Percentiles rank a stretch among this genome's conserved stretches.
Conservation (phyloP, 768 basidiomycete species). For the Chlorophyllum brunneum region DNA sequence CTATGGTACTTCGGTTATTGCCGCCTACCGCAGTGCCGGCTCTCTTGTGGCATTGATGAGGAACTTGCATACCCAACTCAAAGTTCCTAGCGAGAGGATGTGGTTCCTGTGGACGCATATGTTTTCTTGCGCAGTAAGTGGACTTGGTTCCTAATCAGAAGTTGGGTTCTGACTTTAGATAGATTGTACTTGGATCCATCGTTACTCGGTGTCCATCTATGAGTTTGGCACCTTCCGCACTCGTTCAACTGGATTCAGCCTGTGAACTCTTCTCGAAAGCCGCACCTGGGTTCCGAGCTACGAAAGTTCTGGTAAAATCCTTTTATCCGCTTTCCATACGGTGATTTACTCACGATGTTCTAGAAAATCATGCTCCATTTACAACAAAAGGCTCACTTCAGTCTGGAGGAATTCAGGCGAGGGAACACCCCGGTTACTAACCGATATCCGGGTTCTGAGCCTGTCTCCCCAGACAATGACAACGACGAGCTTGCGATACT, state of each 20-base stretch:
- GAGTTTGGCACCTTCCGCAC: slow-evolving; percentile 71
- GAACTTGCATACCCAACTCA: slow-evolving; percentile 61
- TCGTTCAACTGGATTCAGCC: slow-evolving; percentile 70
- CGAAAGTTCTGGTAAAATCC: slow-evolving; percentile 55
- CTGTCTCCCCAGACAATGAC: slow-evolving; percentile 42
- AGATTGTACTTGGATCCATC: slow-evolving; percentile 73
- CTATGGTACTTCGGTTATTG: slow-evolving; percentile 70
- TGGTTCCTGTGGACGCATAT: slow-evolving; percentile 63
- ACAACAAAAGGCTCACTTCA: slow-evolving; percentile 62
- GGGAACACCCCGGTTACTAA: slow-evolving; percentile 46
- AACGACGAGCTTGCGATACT: slow-evolving; percentile 62
- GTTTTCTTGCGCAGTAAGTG: slow-evolving; percentile 64
- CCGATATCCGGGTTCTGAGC: slow-evolving; percentile 35
- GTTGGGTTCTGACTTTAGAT: slow-evolving; percentile 4
- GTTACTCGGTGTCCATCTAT: slow-evolving; percentile 78
- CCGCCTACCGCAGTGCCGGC: slow-evolving; percentile 70
- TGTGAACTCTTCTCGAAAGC: slow-evolving; percentile 72
- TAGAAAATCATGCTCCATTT: slow-evolving; percentile 64
- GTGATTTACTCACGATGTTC: slow-evolving; percentile 3
- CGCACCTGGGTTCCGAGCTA: slow-evolving; percentile 60
- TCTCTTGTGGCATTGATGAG: slow-evolving; percentile 69
- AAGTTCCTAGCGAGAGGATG: slow-evolving; percentile 59
- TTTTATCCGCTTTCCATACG: not conserved
- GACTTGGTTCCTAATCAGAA: slow-evolving; percentile 8
- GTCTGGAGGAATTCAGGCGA: slow-evolving; percentile 58